Evolutionary conservation across 2,329 filamentous ascomycete species (phyloP).

Genomic region (Basipetospora chlamydospora): DNA sequence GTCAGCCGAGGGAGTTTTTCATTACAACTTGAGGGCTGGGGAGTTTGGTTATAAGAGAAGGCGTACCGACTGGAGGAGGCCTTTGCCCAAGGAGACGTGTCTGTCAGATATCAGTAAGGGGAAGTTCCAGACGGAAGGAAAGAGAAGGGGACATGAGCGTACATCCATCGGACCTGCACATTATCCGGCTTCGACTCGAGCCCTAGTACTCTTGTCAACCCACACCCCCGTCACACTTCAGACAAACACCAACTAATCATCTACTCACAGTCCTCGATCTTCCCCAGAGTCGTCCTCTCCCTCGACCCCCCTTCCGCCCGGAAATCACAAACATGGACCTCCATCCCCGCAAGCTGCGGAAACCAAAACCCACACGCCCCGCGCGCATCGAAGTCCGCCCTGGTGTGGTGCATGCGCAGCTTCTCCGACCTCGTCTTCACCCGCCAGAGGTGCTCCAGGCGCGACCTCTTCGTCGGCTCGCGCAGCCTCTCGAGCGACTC

Average conservation of each 20-base stretch:
- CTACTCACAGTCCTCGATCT: conserved; percentile 3
- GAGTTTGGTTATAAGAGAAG: neutral
- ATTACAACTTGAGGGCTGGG: neutral
- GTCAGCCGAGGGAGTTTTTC: too few species aligned
- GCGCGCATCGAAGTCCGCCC: conserved; percentile 2
- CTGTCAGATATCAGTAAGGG: neutral
- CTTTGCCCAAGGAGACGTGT: conserved; percentile 2
- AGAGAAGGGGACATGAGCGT: neutral
- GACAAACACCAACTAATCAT: neutral
- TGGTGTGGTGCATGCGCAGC: neutral
- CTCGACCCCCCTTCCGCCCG: neutral
- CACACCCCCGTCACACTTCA: neutral
- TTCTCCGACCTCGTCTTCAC: conserved; percentile 2
- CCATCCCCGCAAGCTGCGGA: neutral
- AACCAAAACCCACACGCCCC: conserved; percentile 4
- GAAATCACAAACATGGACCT: conserved; percentile 3
- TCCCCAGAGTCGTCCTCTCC: neutral
- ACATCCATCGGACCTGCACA: conserved; percentile 5
- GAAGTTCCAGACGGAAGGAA: neutral
- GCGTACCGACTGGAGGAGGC: conserved; percentile 2
- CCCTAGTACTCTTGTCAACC: neutral
- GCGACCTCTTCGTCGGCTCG: conserved; percentile 2
- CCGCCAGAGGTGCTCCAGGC: conserved; percentile 1
- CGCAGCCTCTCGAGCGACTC: conserved; percentile 1
- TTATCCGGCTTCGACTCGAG: conserved; percentile 2